Conservation (phyloP, 1,284 basidiomycete genomes). For the Pseudozyma sp. region DNA sequence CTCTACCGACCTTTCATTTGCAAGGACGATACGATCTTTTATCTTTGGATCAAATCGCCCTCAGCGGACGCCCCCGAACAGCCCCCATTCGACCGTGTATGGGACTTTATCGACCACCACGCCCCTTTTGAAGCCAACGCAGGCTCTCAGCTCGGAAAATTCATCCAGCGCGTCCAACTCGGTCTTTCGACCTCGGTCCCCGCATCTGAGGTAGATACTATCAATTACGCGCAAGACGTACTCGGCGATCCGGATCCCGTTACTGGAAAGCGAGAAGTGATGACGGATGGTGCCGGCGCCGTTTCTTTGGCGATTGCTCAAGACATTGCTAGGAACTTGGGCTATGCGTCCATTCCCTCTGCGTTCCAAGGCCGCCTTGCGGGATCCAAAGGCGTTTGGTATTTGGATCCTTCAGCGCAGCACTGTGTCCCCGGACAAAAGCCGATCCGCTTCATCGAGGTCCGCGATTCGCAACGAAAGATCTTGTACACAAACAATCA, state of each 20-base stretch:
- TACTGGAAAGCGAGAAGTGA: slow-evolving; percentile 14
- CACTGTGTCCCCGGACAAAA: slow-evolving; percentile 10
- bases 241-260: slow-evolving; percentile 19
- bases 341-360: slow-evolving; percentile 20
- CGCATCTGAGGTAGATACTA: slow-evolving; percentile 21
- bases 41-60: slow-evolving; percentile 37
- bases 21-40: slow-evolving; percentile 58
- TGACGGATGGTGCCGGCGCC: slow-evolving; percentile 40
- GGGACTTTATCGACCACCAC: slow-evolving; percentile 48
- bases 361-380: slow-evolving; percentile 62
- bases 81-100: slow-evolving; percentile 19
- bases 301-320: slow-evolving; percentile 23
- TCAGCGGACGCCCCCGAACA: neutral
- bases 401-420: slow-evolving; percentile 35
- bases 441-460: slow-evolving; percentile 34
- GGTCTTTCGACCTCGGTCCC: slow-evolving; percentile 55
- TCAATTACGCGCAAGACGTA: slow-evolving; percentile 21
- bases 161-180: slow-evolving; percentile 56
- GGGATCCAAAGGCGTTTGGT: slow-evolving; percentile 57
- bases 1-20: slow-evolving; percentile 49
- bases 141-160: slow-evolving; percentile 53
- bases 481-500: slow-evolving; percentile 27
- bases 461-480: slow-evolving; percentile 63
- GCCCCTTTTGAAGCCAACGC: slow-evolving; percentile 41
- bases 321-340: slow-evolving; percentile 26